Evolutionary conservation across 257 asterid genomes (phyloP).

Genomic region (Ilex aquifolium): DNA sequence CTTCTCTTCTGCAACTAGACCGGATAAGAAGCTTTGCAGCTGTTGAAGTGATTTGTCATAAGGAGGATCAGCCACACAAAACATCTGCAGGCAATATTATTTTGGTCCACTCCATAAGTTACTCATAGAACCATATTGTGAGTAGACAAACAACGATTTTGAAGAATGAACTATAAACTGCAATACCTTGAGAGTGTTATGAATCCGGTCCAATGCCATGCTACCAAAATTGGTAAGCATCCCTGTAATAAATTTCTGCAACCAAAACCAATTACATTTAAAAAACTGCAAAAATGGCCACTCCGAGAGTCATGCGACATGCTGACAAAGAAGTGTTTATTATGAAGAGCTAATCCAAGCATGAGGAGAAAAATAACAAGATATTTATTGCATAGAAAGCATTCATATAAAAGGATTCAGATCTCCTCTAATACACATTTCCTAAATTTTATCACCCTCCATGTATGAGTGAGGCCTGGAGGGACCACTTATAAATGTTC

Average conservation of each 20-base stretch:
- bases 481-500: too few species aligned
- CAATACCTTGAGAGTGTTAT: conserved; percentile 84
- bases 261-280: conserved; percentile 1
- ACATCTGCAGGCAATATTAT: conserved; percentile 55
- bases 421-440: too few species aligned
- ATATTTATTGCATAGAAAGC: too few species aligned
- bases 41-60: conserved; percentile 95
- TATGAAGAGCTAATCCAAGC: too few species aligned
- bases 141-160: not conserved
- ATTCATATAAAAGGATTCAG: too few species aligned
- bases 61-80: conserved; percentile 82
- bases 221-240: conserved; percentile 97
- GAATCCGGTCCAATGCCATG: conserved; percentile 96
- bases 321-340: too few species aligned
- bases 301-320: too few species aligned
- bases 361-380: too few species aligned
- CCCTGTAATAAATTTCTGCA: conserved; percentile 86
- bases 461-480: too few species aligned
- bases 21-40: conserved; percentile 80
- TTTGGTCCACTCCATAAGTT: not conserved
- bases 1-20: conserved; percentile 92
- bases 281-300: not conserved
- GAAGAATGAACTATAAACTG: too few species aligned
- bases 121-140: not conserved
- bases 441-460: too few species aligned